Evolutionary conservation across 202 grass and related monocot species (phyloP).

Genomic region (Carex arenaria): DNA sequence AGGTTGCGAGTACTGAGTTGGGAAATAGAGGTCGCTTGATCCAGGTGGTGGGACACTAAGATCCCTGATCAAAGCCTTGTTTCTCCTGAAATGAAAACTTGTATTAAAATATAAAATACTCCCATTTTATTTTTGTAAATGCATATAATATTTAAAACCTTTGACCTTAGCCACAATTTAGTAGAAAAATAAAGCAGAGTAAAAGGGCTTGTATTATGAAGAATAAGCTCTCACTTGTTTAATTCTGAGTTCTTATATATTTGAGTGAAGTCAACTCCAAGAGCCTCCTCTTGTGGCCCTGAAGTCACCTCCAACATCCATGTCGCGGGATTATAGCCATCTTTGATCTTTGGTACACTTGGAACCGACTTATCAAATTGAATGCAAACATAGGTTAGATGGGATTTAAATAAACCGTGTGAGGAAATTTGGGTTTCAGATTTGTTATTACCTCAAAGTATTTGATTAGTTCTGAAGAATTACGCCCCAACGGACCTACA

Average conservation of each 20-base stretch:
- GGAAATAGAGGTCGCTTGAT: conserved; percentile 67
- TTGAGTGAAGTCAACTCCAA: conserved; percentile 56
- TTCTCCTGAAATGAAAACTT: conserved; percentile 46
- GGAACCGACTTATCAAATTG: background rate
- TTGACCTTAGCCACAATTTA: background rate
- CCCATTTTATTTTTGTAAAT: no score
- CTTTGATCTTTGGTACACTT: conserved; percentile 45
- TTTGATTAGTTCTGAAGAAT: conserved; percentile 70
- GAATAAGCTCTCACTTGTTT: conserved; percentile 43
- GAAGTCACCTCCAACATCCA: conserved; percentile 86
- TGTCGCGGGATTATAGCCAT: conserved; percentile 81
- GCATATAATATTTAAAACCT: no score
- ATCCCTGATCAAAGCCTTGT: conserved; percentile 68
- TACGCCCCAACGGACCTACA: conserved; percentile 69
- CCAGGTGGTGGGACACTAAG: conserved; percentile 41
- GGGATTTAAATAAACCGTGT: background rate
- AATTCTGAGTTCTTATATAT: conserved; percentile 72
- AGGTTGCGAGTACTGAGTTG: conserved; percentile 46
- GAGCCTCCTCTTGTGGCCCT: conserved; percentile 42
- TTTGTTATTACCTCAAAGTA: conserved; percentile 73
- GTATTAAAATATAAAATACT: background rate
- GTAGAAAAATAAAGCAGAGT: background rate
- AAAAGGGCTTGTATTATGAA: background rate
- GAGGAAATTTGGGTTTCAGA: background rate
- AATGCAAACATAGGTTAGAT: background rate